Evolutionary conservation across 2,329 filamentous ascomycete species (phyloP).

Genomic region (Scedosporium dehoogii): DNA sequence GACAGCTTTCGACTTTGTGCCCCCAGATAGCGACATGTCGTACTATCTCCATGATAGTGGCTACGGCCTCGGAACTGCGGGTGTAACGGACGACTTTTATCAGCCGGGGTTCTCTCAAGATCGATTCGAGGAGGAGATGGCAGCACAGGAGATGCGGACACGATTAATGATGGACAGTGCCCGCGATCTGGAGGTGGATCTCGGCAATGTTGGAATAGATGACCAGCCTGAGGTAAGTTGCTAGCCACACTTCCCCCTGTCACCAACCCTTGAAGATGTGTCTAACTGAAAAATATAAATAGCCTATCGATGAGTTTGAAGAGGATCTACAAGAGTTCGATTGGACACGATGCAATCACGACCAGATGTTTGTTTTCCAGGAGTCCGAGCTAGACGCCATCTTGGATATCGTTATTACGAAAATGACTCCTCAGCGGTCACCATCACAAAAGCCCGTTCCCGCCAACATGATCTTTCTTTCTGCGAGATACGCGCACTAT

Average conservation of each 20-base stretch:
- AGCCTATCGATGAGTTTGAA: conserved; percentile 68
- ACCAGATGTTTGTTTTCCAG: conserved; percentile 99
- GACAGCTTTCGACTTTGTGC: conserved; percentile 91
- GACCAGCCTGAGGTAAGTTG: conserved; percentile 76
- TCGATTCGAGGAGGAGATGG: conserved; percentile 92
- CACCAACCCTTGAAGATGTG: background rate
- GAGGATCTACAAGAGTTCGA: conserved; percentile 92
- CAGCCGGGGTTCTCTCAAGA: conserved; percentile 86
- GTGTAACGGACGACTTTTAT: conserved; percentile 84
- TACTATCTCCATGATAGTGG: conserved; percentile 92
- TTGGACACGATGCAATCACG: conserved; percentile 87
- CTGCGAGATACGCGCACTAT: conserved; percentile 92
- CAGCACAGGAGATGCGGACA: conserved; percentile 88
- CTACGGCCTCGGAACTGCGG: conserved; percentile 75
- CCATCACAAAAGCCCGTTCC: conserved; percentile 96
- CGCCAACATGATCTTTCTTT: conserved; percentile 93
- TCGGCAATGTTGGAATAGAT: conserved; percentile 91
- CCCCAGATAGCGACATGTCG: conserved; percentile 91
- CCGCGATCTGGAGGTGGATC: conserved; percentile 88
- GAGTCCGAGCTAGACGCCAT: conserved; percentile 87
- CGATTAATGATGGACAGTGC: conserved; percentile 99
- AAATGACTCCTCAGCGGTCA: conserved; percentile 93
- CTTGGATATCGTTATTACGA: conserved; percentile 90
- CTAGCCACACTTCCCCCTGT: background rate
- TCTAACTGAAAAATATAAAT: conserved; percentile 15